A percentile compares a stretch with the other conserved stretches of the same genome.
These are phyloP conservation scores for Solanum raphanifolium DNA, from an alignment of 257 asterid genomes.

Conservation along the genomic window DNA sequence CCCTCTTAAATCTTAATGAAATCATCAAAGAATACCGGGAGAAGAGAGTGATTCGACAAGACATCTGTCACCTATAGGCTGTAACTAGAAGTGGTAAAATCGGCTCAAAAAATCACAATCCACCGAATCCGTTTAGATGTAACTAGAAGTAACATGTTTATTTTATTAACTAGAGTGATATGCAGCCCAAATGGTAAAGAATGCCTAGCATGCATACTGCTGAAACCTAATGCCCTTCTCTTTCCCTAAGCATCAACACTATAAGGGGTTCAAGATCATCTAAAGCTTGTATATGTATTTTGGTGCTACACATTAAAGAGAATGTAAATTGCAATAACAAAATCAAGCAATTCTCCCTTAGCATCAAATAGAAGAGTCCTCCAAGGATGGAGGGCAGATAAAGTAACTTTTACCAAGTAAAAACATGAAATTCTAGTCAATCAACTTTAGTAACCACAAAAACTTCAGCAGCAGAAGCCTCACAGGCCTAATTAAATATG, in stretches of 20 bases:
- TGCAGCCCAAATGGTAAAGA: not conserved
- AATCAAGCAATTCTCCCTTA: not conserved
- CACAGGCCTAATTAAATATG: not conserved
- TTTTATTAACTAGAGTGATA: not conserved
- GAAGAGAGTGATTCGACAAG: too few species aligned
- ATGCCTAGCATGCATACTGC: not conserved
- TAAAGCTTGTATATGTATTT: too few species aligned
- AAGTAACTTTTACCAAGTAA: not conserved
- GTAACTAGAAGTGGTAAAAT: too few species aligned
- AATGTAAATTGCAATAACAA: not conserved
- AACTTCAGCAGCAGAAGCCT: not conserved
- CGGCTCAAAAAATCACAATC: too few species aligned
- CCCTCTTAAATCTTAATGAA: too few species aligned
- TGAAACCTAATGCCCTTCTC: not conserved
- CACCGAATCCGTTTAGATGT: too few species aligned
- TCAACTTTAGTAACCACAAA: not conserved
- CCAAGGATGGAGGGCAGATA: not conserved
- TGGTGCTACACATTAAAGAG: not conserved
- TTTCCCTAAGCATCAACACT: too few species aligned
- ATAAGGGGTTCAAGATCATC: too few species aligned
- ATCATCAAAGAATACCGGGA: not conserved
- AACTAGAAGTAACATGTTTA: too few species aligned
- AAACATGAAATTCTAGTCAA: not conserved
- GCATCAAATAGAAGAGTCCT: not conserved
- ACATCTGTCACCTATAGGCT: too few species aligned